A percentile compares a stretch with the other conserved stretches of the same genome.
phyloP scores from a whole-genome alignment of 306 rosid genomes.

The Vigna nakashimae region DNA sequence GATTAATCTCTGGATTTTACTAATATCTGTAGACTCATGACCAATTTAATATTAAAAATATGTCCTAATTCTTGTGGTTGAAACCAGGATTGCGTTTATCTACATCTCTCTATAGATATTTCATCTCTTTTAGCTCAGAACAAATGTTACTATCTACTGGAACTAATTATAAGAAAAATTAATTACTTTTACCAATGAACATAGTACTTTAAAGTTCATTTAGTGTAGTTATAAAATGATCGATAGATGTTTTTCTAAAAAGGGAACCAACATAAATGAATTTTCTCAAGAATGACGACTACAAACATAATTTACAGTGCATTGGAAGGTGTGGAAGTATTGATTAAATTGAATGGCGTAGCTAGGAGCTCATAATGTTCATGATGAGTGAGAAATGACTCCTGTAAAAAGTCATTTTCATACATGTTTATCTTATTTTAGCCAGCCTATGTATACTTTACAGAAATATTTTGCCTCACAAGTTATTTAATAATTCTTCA shows the following conservation, averaged over 20 bases:
- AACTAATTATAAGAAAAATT: no score
- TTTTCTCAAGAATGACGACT: neutral
- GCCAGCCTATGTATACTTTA: neutral
- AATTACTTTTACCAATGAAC: no score
- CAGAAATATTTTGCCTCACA: neutral
- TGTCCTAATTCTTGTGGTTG: neutral
- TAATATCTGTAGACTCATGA: neutral
- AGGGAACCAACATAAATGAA: neutral
- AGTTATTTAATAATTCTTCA: neutral
- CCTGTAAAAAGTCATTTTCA: neutral
- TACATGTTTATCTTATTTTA: neutral
- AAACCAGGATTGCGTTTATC: neutral
- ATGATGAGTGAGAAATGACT: neutral
- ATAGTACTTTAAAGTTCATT: no score
- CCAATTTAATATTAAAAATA: neutral
- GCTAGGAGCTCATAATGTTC: neutral
- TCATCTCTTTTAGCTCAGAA: neutral
- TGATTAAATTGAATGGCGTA: neutral
- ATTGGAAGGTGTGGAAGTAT: neutral
- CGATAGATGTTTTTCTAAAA: no score
- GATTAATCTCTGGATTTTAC: neutral
- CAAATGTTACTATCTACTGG: no score
- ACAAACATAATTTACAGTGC: neutral
- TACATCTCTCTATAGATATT: slow-evolving; percentile 1
- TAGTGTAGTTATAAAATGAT: no score